phyloP scores from a whole-genome alignment of 1,284 basidiomycete genomes.

The Microbotryum violaceum region DNA sequence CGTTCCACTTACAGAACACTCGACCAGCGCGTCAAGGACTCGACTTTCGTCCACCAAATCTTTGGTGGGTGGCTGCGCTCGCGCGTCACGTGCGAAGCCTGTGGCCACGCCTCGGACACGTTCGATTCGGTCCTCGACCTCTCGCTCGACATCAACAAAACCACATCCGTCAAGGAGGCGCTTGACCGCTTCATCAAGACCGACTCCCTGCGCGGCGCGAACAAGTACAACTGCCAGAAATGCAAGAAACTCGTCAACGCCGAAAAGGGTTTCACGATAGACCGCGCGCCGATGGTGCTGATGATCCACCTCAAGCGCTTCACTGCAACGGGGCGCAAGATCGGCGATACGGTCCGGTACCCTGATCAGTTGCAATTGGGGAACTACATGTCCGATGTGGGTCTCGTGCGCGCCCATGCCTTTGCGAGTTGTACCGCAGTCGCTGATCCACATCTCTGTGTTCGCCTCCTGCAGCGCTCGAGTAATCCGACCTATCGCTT shows the following conservation, averaged over 20 bases:
- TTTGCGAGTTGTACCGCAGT: background rate
- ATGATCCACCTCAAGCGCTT: slow-evolving; percentile 98
- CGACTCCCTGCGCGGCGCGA: slow-evolving; percentile 76
- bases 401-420: slow-evolving; percentile 16
- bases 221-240: slow-evolving; percentile 99
- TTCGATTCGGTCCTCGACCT: slow-evolving; percentile 93
- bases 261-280: slow-evolving; percentile 78
- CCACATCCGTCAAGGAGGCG: slow-evolving; percentile 61
- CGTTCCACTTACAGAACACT: slow-evolving; percentile 14
- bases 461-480: slow-evolving; percentile 4
- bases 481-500: slow-evolving; percentile 67
- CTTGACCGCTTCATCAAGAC: slow-evolving; percentile 73
- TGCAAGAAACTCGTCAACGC: slow-evolving; percentile 83
- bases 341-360: slow-evolving; percentile 68
- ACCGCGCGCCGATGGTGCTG: slow-evolving; percentile 79
- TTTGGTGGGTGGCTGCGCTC: slow-evolving; percentile 91
- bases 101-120: slow-evolving; percentile 85
- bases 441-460: background rate
- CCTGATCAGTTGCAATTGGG: slow-evolving; percentile 68
- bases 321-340: slow-evolving; percentile 78
- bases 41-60: slow-evolving; percentile 87
- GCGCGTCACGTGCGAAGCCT: slow-evolving; percentile 79
- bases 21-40: slow-evolving; percentile 58
- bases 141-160: slow-evolving; percentile 68
- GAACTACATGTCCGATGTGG: slow-evolving; percentile 69